These are phyloP conservation scores for Tylopilus sp. DNA, from an alignment of 768 basidiomycete species.

Conservation along the genomic window DNA sequence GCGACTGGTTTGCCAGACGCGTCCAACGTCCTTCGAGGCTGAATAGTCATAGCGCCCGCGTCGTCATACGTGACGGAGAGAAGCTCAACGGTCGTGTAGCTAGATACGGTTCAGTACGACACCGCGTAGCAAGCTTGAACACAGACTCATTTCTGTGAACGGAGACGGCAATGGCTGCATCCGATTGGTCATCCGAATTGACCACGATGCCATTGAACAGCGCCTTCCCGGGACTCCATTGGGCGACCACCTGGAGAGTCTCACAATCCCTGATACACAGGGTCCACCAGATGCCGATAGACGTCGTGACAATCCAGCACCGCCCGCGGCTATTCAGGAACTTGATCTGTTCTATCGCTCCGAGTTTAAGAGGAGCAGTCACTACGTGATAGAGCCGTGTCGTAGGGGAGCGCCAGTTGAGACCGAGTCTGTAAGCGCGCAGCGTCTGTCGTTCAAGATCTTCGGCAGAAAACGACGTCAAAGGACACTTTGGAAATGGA, in stretches of 20 bases:
- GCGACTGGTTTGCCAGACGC: slow-evolving; percentile 46
- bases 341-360: slow-evolving; percentile 48
- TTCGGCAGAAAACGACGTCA: slow-evolving; percentile 36
- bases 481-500: slow-evolving; percentile 44
- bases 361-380: slow-evolving; percentile 32
- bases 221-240: slow-evolving; percentile 54
- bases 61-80: slow-evolving; percentile 19
- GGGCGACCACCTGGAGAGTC: slow-evolving; percentile 32
- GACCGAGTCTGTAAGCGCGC: slow-evolving; percentile 43
- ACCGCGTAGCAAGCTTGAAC: slow-evolving; percentile 5
- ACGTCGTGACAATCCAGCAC: slow-evolving; percentile 49
- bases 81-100: slow-evolving; percentile 26
- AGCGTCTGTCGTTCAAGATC: slow-evolving; percentile 46
- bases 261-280: slow-evolving; percentile 49
- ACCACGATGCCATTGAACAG: slow-evolving; percentile 51
- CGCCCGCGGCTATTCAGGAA: slow-evolving; percentile 47
- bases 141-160: slow-evolving; percentile 46
- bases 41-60: slow-evolving; percentile 23
- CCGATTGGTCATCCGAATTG: slow-evolving; percentile 43
- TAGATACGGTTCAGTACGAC: slow-evolving; percentile 17
- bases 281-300: slow-evolving; percentile 59
- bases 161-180: slow-evolving; percentile 50
- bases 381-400: slow-evolving; percentile 16
- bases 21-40: slow-evolving; percentile 32
- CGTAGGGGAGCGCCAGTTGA: slow-evolving; percentile 43